Percentiles rank a stretch among this genome's conserved stretches.
Evolutionary conservation across 345 rosid species (phyloP).

Genomic region (Excoecaria agallocha): DNA sequence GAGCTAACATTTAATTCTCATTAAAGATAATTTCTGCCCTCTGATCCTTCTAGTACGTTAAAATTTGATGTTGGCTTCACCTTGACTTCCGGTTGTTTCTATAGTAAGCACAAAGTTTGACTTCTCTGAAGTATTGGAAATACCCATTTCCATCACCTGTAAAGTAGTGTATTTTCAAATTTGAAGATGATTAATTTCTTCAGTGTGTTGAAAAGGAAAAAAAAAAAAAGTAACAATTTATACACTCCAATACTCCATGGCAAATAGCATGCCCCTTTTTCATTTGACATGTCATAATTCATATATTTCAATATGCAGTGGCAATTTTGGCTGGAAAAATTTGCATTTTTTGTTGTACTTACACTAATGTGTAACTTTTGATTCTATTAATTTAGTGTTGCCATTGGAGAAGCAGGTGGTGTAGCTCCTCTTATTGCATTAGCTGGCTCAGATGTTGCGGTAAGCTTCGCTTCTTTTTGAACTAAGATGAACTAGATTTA

Average conservation of each 20-base stretch:
- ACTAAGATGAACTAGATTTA: neutral
- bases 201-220: neutral
- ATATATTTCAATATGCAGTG: neutral
- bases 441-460: constrained; percentile 27
- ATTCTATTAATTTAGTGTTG: constrained; percentile 29
- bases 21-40: neutral
- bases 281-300: neutral
- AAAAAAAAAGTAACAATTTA: neutral
- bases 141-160: neutral
- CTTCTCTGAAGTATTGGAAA: neutral
- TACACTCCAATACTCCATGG: neutral
- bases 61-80: too few species aligned
- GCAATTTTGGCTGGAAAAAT: neutral
- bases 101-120: neutral
- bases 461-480: constrained; percentile 13
- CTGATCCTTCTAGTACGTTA: neutral
- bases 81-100: too few species aligned
- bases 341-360: constrained; percentile 8
- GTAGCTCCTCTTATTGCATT: constrained; percentile 38
- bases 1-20: neutral
- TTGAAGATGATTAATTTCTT: neutral
- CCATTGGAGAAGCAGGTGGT: constrained; percentile 45
- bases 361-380: neutral
- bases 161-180: neutral
- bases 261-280: neutral